A percentile compares a stretch with the other conserved stretches of the same genome.
Evolutionary conservation across 2,329 filamentous ascomycete genomes (phyloP).

Genomic region (Trichoderma endophyticum): DNA sequence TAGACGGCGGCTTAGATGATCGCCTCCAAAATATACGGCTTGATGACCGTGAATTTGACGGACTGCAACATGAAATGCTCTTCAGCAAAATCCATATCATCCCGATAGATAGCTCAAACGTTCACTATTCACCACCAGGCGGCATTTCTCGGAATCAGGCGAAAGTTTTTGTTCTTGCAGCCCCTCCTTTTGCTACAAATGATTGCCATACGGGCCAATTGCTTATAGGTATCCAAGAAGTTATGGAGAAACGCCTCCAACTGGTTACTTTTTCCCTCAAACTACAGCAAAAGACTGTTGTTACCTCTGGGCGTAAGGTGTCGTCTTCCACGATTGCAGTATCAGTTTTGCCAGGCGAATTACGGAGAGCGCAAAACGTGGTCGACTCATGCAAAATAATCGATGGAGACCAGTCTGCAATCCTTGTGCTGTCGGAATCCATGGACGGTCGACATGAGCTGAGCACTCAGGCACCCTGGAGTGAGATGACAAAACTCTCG

Average conservation of each 20-base stretch:
- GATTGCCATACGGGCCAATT: conserved; percentile 53
- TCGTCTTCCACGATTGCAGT: conserved; percentile 24
- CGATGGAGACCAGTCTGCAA: conserved; percentile 64
- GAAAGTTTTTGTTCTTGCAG: conserved; percentile 66
- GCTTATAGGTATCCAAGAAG: conserved; percentile 68
- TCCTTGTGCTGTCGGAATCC: conserved; percentile 66
- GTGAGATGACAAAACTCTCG: conserved; percentile 62
- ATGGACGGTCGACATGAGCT: conserved; percentile 62
- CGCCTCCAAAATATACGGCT: conserved; percentile 70
- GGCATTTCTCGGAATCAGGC: conserved; percentile 52
- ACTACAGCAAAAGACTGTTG: conserved; percentile 35
- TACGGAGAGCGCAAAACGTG: conserved; percentile 62
- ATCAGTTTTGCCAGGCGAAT: conserved; percentile 41
- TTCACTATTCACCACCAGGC: conserved; percentile 57
- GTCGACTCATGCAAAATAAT: conserved; percentile 69
- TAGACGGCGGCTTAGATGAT: conserved; percentile 69
- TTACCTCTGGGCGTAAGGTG: conserved; percentile 25
- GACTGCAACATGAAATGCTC: conserved; percentile 68
- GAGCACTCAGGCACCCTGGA: conserved; percentile 74
- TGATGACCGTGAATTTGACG: conserved; percentile 68
- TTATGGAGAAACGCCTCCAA: conserved; percentile 63
- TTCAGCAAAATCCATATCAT: conserved; percentile 69
- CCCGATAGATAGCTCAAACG: conserved; percentile 57
- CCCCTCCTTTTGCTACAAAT: conserved; percentile 54
- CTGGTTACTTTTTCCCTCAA: conserved; percentile 62